Base-by-base conservation (phyloP, 164 flowering plant genomes). In the Umbellularia californica region DNA sequence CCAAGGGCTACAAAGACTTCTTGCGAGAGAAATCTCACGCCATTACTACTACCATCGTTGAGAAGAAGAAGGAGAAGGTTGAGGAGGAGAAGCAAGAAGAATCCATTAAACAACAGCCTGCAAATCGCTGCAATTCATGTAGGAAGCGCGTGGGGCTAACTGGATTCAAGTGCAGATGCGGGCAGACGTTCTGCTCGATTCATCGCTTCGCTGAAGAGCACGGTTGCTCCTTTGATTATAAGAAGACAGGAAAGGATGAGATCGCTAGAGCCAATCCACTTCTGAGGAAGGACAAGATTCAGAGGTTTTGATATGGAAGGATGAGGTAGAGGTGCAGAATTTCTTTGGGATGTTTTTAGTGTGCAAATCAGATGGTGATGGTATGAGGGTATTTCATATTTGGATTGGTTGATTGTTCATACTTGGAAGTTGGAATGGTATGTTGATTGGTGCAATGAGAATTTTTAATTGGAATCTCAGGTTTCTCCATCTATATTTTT, bases 251-350 rank as follows among this genome's bases (percentile, higher is more conserved):
- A 14, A 86, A 87, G 19, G 92, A 87, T 50, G 85, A 88, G 4
- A 88, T 88, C 50, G 88, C 89, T 5, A 76, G 89, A 66, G 92
- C 82, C 35, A 88, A 88, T 72, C 91, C 91, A 9, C 87, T 88
- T 2, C 87, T 88, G 74, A 87, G 81, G 69, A 90, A 90, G 12
- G 88, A 87, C 20, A 88, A 88, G 87, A 84, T 88, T 75, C 80
- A 82, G 23, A 82, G 76, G 75, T 80, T 87, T 30, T 87, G 85
- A 85, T 60, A 41, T 41, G 0, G 47, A 41, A 41, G 41, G 41
- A 3, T 2, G 41, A 33, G 47, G 11, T 41, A 41, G 47, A 7
- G 47, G 10, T 41, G 47, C 11, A 41, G 47, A 41, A 41, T 41
- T 41, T 30, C 35, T 30, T 30, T 41, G 47, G 47, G 47, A 41